These are phyloP conservation scores for Suillus cothurnatus DNA, from an alignment of 768 basidiomycete genomes.

Conservation along the genomic window DNA sequence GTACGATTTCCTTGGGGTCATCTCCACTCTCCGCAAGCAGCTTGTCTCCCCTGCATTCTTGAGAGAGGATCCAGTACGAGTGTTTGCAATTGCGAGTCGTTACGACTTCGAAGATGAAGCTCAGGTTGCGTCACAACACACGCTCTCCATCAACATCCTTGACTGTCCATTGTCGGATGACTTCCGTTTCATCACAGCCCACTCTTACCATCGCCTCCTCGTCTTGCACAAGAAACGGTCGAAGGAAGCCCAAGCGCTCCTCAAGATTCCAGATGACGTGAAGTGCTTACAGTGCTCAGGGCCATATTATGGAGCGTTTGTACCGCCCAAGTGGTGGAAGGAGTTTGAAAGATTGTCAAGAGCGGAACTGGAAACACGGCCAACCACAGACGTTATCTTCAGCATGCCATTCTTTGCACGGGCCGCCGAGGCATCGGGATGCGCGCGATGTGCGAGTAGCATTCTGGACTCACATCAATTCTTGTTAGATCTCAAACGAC, in stretches of 20 bases:
- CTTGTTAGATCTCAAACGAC: slow-evolving; percentile 52
- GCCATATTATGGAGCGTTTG: slow-evolving; percentile 43
- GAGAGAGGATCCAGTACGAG: slow-evolving; percentile 51
- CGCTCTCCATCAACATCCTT: slow-evolving; percentile 54
- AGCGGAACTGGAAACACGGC: slow-evolving; percentile 57
- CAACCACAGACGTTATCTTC: slow-evolving; percentile 63
- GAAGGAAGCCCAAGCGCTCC: slow-evolving; percentile 46
- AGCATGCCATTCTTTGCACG: slow-evolving; percentile 58
- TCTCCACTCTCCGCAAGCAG: slow-evolving; percentile 48
- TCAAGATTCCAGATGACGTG: slow-evolving; percentile 49
- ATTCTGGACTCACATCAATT: slow-evolving; percentile 63
- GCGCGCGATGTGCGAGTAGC: slow-evolving; percentile 66
- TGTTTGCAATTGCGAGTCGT: slow-evolving; percentile 72
- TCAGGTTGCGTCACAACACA: slow-evolving; percentile 57
- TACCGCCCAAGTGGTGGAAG: slow-evolving; percentile 69
- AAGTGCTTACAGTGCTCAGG: slow-evolving; percentile 75
- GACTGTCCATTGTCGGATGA: slow-evolving; percentile 63
- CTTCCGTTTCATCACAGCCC: slow-evolving; percentile 66
- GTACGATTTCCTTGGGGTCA: slow-evolving; percentile 58
- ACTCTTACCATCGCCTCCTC: slow-evolving; percentile 66
- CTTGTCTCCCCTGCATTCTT: slow-evolving; percentile 56
- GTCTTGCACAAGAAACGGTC: slow-evolving; percentile 59
- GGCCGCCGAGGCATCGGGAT: slow-evolving; percentile 52
- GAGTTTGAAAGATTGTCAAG: slow-evolving; percentile 59
- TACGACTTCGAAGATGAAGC: slow-evolving; percentile 67